Evolutionary conservation across 1,139 yeast species (phyloP), one percentile per base, ranked within the genome.

Genomic region (Hyphopichia khmerensis): DNA sequence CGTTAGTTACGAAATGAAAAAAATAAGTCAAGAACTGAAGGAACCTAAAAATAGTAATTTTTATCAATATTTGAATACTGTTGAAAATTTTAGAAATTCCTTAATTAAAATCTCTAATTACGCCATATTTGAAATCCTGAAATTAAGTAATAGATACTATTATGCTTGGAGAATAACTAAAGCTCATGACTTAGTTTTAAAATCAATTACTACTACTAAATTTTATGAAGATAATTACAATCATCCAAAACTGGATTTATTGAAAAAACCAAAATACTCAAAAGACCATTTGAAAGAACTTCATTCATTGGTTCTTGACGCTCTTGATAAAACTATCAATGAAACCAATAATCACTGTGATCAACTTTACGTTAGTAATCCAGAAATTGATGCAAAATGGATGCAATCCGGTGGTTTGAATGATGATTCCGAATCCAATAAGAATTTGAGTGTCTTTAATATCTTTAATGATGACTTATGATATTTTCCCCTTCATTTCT

Each of bases 91-190:
- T n/a, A 10, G 24, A 17, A 16, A 33, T 16, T 19, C 33, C 9
- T 15, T 39, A 10, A 21, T 33, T 38, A 53, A 48, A 35, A 40
- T 59, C 10, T 40, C 52, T 11, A 58, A 57, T 29, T 54, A 52
- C 43, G 50, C 58, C 30, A 50, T 65, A 24, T 51, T 55, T 0
- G 57, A 63, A 1, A 43, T 68, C 43, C 56, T 66, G 4, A 53
- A 58, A 30, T 53, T 65, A 31, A 67, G 72, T 44, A 61, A 59
- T 39, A 50, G 75, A 41, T 72, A 72, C 47, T 72, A 67, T 47
- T 69, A 67, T 51, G 76, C 78, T 0, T 72, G 78, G 78, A 62
- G 72, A 50, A 58, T 69, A 2, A 57, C 68, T 11, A 72, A 68
- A 45, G 66, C 70, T 2, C 70, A 69, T 41, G 50, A 58, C 3